phyloP scores from a whole-genome alignment of 306 rosid species.

The Carpinus fangiana region DNA sequence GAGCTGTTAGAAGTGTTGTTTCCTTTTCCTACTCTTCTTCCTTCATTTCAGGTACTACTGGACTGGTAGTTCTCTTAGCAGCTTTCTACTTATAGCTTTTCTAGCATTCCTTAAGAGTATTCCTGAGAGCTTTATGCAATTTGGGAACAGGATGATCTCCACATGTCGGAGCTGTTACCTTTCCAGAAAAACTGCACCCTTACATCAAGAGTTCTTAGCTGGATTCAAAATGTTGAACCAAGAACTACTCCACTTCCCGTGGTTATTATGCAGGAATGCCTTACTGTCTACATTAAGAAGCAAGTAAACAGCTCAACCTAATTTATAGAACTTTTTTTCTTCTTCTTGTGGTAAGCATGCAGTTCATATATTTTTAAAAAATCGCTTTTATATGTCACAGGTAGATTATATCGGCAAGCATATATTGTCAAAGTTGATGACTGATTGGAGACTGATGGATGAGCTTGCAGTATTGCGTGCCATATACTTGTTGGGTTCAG shows the following conservation, averaged over 20 bases:
- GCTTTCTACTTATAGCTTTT: slow-evolving; percentile 26
- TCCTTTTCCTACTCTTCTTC: slow-evolving; percentile 91
- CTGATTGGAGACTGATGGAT: slow-evolving; percentile 96
- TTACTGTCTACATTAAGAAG: slow-evolving; percentile 66
- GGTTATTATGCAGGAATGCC: slow-evolving; percentile 87
- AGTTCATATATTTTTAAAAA: slow-evolving; percentile 16
- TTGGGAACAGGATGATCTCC: slow-evolving; percentile 67
- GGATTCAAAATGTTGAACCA: slow-evolving; percentile 77
- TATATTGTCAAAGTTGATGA: slow-evolving; percentile 84
- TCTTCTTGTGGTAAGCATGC: slow-evolving; percentile 6
- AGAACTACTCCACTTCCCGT: slow-evolving; percentile 73
- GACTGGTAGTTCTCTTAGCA: slow-evolving; percentile 15
- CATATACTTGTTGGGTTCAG: slow-evolving; percentile 95
- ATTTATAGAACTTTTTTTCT: slow-evolving; percentile 23
- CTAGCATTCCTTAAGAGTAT: slow-evolving; percentile 23
- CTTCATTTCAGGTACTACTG: slow-evolving; percentile 70
- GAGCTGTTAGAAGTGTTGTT: slow-evolving; percentile 67
- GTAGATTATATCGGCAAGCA: slow-evolving; percentile 84
- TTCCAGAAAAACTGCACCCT: slow-evolving; percentile 94
- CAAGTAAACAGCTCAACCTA: slow-evolving; percentile 57
- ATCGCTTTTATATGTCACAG: slow-evolving; percentile 44
- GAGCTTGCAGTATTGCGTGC: slow-evolving; percentile 93
- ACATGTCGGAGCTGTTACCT: slow-evolving; percentile 83
- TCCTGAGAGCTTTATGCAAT: slow-evolving; percentile 30
- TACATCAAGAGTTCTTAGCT: slow-evolving; percentile 77